Evolutionary conservation across 1,139 yeast genomes (phyloP), one percentile per base, ranked within the genome.

Genomic region (Lodderomyces parapsilosis): DNA sequence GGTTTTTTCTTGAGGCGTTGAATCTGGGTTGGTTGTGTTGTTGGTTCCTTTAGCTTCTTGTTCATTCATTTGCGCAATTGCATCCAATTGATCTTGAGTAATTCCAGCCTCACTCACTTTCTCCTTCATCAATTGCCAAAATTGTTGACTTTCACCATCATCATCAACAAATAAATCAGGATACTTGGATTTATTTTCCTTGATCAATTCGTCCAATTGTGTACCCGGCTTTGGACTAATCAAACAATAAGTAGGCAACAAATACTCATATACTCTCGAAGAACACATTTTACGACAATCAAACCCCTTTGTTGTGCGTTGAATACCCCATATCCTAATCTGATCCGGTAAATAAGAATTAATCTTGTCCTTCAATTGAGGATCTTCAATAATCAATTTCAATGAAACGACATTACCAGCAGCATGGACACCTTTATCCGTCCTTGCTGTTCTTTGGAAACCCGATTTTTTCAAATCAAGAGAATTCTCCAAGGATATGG

Each of bases 351-450:
- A 72, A 39, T 74, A 62, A 1, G 71, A 64, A 62, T 93, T 93
- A 63, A 94, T 85, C 60, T 82, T 86, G 36, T 74, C 72, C 36
- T 86, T 73, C 42, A 91, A 76, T 43, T 86, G 85, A n/a, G 76
- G 78, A 56, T 91, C 98, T 60, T 91, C 97, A 45, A 91, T 78
- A 55, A 91, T 90, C 71, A 93, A 70, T 60, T 93, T 93, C 56
- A 89, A 72, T 7, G 96, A 86, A 36, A 94, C 81, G 24, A 93
- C 90, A 60, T 93, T 93, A 22, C 99, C 98, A 4, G 98, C 98
- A 20, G 99, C 99, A 65, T 93, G 99, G 13, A 93, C 99, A 49
- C 99, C 99, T 65, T 93, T 94, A 62, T 93, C 99, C 4, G 99
- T 93, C 64, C 99, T 77, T 3, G 99, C 99, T 38, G 98, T 96